Evolutionary conservation across 352 stramenopile genomes (phyloP).

Genomic region (Pythium scleroteichum): DNA sequence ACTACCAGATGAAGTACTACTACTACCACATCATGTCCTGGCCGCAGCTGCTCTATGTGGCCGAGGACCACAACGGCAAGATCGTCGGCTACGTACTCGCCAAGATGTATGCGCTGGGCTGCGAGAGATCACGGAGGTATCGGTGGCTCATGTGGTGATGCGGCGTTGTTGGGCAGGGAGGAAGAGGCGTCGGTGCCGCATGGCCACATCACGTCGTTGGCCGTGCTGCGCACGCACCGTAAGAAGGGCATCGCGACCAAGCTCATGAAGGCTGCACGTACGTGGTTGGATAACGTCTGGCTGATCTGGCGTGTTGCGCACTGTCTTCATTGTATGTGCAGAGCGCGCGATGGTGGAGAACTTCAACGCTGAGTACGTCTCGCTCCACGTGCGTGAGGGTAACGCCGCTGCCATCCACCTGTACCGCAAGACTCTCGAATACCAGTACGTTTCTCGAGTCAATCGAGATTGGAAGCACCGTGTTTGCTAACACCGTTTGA

Average conservation of each 20-base stretch:
- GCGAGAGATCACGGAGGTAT: too few species aligned
- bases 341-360: slow-evolving; percentile 96
- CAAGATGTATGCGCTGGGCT: slow-evolving; percentile 93
- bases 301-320: too few species aligned
- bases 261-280: slow-evolving; percentile 95
- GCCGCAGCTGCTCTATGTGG: slow-evolving; percentile 99
- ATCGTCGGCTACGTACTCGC: slow-evolving; percentile 99
- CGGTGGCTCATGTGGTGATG: too few species aligned
- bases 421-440: slow-evolving; percentile 97
- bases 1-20: slow-evolving; percentile 99
- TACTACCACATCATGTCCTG: slow-evolving; percentile 99
- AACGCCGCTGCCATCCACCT: slow-evolving; percentile 98
- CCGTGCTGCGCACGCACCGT: slow-evolving; percentile 96
- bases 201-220: slow-evolving; percentile 99
- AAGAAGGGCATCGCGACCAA: slow-evolving; percentile 98
- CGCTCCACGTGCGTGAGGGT: slow-evolving; percentile 98
- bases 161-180: slow-evolving; percentile 23
- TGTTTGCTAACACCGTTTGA: background rate
- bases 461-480: background rate
- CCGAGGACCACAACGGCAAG: slow-evolving; percentile 96
- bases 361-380: slow-evolving; percentile 99
- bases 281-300: slow-evolving; percentile 18
- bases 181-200: slow-evolving; percentile 34
- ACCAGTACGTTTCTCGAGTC: slow-evolving; percentile 78
- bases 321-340: slow-evolving; percentile 27